Conservation (phyloP, 345 rosid species). For the Eucalyptus coolabah region DNA sequence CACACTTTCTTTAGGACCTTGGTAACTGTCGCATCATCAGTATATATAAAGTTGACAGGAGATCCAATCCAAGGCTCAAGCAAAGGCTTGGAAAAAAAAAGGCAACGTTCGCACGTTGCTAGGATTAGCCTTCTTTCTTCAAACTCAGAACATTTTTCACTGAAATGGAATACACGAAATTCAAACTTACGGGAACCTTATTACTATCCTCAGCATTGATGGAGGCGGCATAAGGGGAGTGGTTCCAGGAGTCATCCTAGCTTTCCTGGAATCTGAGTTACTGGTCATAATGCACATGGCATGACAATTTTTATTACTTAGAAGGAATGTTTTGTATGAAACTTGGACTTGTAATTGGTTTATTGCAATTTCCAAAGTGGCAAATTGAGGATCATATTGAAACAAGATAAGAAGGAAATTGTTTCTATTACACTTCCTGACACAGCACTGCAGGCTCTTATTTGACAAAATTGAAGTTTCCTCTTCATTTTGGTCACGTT, state of each 20-base stretch:
- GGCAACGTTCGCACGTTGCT: not conserved
- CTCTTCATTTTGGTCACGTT: not conserved
- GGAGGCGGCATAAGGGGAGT: constrained; percentile 71
- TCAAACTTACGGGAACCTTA: constrained; percentile 35
- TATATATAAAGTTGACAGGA: not conserved
- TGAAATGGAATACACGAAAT: not conserved
- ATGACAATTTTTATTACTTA: not conserved
- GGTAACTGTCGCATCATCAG: not conserved
- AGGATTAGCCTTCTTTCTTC: not conserved
- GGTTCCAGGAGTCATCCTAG: constrained; percentile 55
- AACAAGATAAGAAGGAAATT: not conserved
- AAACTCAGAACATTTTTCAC: not conserved
- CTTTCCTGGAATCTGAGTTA: constrained; percentile 54
- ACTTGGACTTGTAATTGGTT: not conserved
- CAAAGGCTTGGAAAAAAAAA: not conserved
- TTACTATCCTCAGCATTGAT: constrained; percentile 58
- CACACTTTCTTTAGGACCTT: not conserved
- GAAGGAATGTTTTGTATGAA: not conserved
- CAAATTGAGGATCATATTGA: not conserved
- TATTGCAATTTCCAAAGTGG: not conserved
- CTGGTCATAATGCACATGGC: constrained; percentile 27
- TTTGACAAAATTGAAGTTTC: not conserved
- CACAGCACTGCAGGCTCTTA: not conserved
- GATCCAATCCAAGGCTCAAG: not conserved
- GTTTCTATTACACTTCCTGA: not conserved